phyloP scores from a whole-genome alignment of 139 green algal species.

The Tetratostichococcus sp. region DNA sequence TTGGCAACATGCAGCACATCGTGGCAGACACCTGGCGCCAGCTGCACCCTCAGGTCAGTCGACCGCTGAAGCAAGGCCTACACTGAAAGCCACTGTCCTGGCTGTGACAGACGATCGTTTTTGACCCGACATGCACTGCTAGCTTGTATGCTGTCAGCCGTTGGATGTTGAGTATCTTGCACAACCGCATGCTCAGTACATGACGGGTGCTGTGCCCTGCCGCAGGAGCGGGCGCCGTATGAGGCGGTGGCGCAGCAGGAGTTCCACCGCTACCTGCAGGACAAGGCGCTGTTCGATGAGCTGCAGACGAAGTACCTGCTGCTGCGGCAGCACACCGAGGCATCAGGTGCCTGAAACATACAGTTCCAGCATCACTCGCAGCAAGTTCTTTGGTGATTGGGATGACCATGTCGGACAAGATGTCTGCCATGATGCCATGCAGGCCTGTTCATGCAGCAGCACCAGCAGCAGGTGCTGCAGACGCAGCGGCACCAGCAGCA shows the following conservation, averaged over 20 bases:
- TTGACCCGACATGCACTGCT: too few species aligned
- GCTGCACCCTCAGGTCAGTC: not conserved
- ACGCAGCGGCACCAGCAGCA: not conserved
- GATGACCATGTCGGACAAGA: too few species aligned
- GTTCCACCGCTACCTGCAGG: conserved; percentile 12
- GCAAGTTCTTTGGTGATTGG: too few species aligned
- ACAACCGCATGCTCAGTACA: too few species aligned
- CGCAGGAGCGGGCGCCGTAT: conserved; percentile 12
- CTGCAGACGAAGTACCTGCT: conserved; percentile 22
- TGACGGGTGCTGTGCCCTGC: too few species aligned
- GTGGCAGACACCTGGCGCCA: conserved; percentile 20
- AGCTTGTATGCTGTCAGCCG: too few species aligned
- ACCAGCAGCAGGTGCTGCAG: not conserved
- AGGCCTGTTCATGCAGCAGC: not conserved
- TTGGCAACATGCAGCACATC: conserved; percentile 13
- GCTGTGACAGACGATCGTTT: too few species aligned
- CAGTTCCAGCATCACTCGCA: too few species aligned
- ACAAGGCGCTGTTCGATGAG: conserved; percentile 19
- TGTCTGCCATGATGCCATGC: not conserved
- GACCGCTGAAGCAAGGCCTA: too few species aligned
- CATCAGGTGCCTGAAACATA: not conserved
- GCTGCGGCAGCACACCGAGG: conserved; percentile 4
- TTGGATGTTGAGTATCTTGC: too few species aligned
- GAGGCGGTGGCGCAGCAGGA: conserved; percentile 2
- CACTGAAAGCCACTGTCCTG: not conserved